Evolutionary conservation across 176 grass and related monocot species (phyloP).

Genomic region (Carex scoparia): DNA sequence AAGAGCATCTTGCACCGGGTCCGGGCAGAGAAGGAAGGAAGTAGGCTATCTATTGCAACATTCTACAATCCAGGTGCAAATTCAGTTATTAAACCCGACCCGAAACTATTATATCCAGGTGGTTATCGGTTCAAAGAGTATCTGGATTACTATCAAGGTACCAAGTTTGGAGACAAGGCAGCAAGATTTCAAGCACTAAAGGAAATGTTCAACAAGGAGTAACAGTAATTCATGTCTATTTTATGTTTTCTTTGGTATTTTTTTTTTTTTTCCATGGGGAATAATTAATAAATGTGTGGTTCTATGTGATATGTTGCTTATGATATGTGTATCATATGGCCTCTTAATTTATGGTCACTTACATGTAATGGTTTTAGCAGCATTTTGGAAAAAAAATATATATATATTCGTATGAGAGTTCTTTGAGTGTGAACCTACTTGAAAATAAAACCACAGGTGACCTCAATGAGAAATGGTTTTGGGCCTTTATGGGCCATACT

Average conservation of each 20-base stretch:
- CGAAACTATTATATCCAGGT: slow-evolving; percentile 40
- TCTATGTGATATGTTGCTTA: not conserved
- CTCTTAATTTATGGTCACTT: not conserved
- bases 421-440: not conserved
- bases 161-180: slow-evolving; percentile 72
- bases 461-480: no score
- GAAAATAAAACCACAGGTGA: not conserved
- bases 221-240: not conserved
- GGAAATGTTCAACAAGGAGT: slow-evolving; percentile 28
- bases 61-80: slow-evolving; percentile 72
- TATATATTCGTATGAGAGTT: not conserved
- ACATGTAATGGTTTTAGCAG: slow-evolving; percentile 8
- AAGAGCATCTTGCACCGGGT: slow-evolving; percentile 69
- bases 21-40: slow-evolving; percentile 19
- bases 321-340: not conserved
- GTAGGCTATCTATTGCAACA: slow-evolving; percentile 66
- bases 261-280: not conserved
- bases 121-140: slow-evolving; percentile 74
- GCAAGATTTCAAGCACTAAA: slow-evolving; percentile 57
- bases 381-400: no score
- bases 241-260: not conserved
- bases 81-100: slow-evolving; percentile 41
- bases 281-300: not conserved
- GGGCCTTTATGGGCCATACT: no score
- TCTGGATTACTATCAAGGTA: slow-evolving; percentile 64